Base-by-base conservation (phyloP, 208 protist species). In the Leishmania aethiopica region DNA sequence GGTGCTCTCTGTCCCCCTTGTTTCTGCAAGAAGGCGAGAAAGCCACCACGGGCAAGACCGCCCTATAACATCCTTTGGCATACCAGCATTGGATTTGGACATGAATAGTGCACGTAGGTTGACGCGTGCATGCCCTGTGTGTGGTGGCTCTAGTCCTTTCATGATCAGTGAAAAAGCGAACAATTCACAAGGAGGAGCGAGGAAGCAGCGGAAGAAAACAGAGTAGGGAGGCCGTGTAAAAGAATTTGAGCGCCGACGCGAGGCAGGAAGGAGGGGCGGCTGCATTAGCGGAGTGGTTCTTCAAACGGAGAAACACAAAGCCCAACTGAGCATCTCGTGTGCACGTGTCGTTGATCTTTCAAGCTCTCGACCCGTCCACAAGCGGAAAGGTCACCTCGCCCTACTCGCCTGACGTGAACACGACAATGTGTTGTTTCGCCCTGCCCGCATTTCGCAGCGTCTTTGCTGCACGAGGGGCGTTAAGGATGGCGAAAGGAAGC, bases 21-120 rank as follows among this genome's bases (percentile, higher is more conserved):
- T 62, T 37, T 60, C 51, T 28, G n/a, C 7, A 17, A 13, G 0
- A 28, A 77, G 47, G 8, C 17, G 25, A 35, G n/a, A 49, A 11
- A 67, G 6, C 75, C 75, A 79, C 75, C 75, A 79, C 60, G 75
- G 75, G 19, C 4, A 37, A 25, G 59, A n/a, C 17, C 75, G 35
- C 42, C 55, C 17, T 45, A 79, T 35, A 25, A 79, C 55, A 49
- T 79, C 75, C 7, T n/a, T 60, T 1, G 40, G 3, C 40, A 32
- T 22, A 19, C 35, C 7, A 55, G 59, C 35, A 37, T 19, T 37
- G n/a, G 45, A 1, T 25, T 25, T 71, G 42, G 75, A 28, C 75
- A 79, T 79, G 45, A 19, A 11, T 35, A 3, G 37, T 53, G 13
- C 6, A n/a, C 10, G 40, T 13, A 53, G 8, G 13, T 19, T 17